Conservation (phyloP, 495 filamentous ascomycete genomes). For the Pyronema omphalodes region DNA sequence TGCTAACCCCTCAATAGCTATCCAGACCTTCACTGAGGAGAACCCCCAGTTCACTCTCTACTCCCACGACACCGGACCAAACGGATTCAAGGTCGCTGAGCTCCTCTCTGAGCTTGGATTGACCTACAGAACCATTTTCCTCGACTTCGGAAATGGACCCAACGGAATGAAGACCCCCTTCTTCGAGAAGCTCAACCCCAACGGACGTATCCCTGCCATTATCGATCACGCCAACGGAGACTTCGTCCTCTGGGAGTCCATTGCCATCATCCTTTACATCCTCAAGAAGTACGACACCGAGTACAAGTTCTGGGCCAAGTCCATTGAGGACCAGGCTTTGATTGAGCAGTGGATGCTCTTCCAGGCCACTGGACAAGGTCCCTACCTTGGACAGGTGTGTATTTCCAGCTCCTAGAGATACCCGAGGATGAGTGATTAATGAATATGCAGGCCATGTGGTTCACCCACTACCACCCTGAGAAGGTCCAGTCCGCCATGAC, state of each 20-base stretch:
- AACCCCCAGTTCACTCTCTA: constrained; percentile 18
- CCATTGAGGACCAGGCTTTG: constrained; percentile 33
- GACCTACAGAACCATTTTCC: constrained; percentile 31
- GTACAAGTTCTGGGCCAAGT: constrained; percentile 37
- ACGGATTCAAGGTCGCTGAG: constrained; percentile 38
- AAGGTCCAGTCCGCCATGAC: constrained; percentile 34
- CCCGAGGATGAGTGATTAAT: constrained; percentile 23
- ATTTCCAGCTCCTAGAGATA: not conserved
- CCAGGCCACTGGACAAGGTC: constrained; percentile 16
- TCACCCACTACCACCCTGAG: constrained; percentile 37
- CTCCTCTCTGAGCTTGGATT: constrained; percentile 47
- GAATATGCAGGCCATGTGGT: constrained; percentile 35
- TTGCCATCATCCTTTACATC: constrained; percentile 55
- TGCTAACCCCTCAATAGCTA: no score
- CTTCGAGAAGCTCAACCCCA: constrained; percentile 48
- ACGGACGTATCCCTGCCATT: constrained; percentile 43
- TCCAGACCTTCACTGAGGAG: no score
- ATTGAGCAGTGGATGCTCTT: constrained; percentile 21
- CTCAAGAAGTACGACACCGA: constrained; percentile 49
- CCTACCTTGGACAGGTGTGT: constrained; percentile 36
- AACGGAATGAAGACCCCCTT: constrained; percentile 39
- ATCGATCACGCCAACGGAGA: constrained; percentile 52
- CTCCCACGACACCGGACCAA: constrained; percentile 11
- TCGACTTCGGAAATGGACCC: constrained; percentile 23
- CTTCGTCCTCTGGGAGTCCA: constrained; percentile 51